Base-by-base conservation (phyloP, 805 yeast genomes). In the Candida tammaniensis region DNA sequence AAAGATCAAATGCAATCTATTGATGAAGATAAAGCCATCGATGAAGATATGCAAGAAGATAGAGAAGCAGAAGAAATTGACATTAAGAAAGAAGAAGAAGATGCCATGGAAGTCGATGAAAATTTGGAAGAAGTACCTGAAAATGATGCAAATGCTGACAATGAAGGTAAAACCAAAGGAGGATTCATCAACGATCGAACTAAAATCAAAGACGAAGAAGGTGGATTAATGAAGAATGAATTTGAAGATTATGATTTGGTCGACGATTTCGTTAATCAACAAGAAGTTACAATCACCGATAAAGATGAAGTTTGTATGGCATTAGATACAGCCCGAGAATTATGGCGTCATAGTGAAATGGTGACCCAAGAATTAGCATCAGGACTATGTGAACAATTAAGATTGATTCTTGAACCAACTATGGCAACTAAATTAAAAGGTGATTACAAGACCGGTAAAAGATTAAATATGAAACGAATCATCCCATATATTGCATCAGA, bases 401-500 rank as follows among this genome's bases (percentile, higher is more conserved):
- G 99, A 25, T 73, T 93, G 43, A 93, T 93, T 53, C 67, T 93
- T 44, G 98, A 89, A 56, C 99, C 99, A 4, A 93, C 98, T 0
- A 67, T 86, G 40, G 94, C 97, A n/a, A 91, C 98, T 3, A 93
- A 93, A 57, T 68, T 93, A 38, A 79, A 76, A 43, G 99, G 99
- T 54, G 98, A 93, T 57, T 93, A 87, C 64, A 88, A 89, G 61
- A 89, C 97, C 2, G 99, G 99, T 58, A 93, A 93, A 59, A 74
- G 98, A 47, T 74, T 93, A 51, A 93, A 93, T 61, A 89, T 93
- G 98, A 93, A 91, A 70, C 74, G 97, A 47, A 93, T 93, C 51
- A 93, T 93, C 52, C 95, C 98, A 5, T 93, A 91, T 59, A 93
- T 93, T 68, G 99, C 99, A 0, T 86, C 96, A 24, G 95, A 88